phyloP scores from a whole-genome alignment of 129 eudicot genomes.

The Chrysanthemum makinoi region DNA sequence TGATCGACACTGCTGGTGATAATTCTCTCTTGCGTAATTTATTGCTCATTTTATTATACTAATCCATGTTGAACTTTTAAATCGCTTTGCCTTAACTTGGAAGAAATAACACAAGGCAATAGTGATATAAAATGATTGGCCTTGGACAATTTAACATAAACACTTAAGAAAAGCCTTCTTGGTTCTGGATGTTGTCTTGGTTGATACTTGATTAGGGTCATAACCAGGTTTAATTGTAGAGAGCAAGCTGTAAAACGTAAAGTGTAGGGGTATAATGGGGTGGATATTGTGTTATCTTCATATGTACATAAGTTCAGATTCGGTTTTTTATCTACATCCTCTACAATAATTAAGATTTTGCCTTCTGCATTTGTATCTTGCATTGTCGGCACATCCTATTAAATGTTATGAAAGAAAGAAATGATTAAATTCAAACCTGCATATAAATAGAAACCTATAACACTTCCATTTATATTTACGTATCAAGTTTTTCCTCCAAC shows the following conservation, averaged over 20 bases:
- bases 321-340: too few relatives aligned
- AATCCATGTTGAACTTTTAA: neutral
- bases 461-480: neutral
- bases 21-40: neutral
- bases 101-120: neutral
- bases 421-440: too few relatives aligned
- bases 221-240: neutral
- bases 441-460: neutral
- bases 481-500: too few relatives aligned
- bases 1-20: conserved; percentile 90
- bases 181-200: neutral
- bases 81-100: neutral
- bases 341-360: too few relatives aligned
- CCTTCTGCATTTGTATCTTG: too few relatives aligned
- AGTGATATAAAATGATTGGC: neutral
- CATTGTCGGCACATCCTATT: too few relatives aligned
- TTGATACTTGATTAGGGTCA: neutral
- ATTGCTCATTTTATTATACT: neutral
- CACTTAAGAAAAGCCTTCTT: neutral
- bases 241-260: neutral
- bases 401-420: too few relatives aligned
- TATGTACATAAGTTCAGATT: too few relatives aligned
- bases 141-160: neutral
- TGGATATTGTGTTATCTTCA: neutral
- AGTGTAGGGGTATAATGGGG: neutral